Base-by-base conservation (phyloP, 202 grass and related monocot species). In the Schoenoplectus tabernaemontani region DNA sequence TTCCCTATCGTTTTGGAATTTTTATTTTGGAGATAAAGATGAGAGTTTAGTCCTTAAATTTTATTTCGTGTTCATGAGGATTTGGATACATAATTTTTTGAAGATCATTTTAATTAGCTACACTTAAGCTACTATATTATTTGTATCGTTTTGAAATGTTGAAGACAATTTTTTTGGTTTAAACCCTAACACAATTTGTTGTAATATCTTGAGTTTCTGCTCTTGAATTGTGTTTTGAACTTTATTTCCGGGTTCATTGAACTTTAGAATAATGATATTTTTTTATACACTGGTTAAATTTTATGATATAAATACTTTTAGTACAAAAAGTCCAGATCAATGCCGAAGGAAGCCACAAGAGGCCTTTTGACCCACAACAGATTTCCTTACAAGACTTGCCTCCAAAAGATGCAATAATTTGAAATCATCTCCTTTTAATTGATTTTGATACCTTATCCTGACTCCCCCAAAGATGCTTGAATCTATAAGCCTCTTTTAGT, bases 401-500 rank as follows among this genome's bases (percentile, higher is more conserved):
- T 51, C 15, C 48, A 51, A 51, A 17, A 17, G 48, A 80, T 46
- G 78, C 28, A 65, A 44, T 26, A 84, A 65, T 9, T 65, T 8
- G 6, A 24, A 15, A 32, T 63, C 44, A 80, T 11, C 47, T 36
- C 7, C 59, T 80, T 57, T 64, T 65, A 42, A 64, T 80, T 12
- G 62, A 80, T 63, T 38, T 33, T 80, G 78, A 80, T 80, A 80
- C 78, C 78, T 80, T 80, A 80, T 80, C 78, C 78, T 51, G 39
- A 64, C 58, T 64, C 58, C 36, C 42, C 59, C 78, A 51, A 50
- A 80, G 57, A 48, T 64, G 56, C 57, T 80, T 64, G 78, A 80
- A 48, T 62, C 78, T 64, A 50, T 80, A 80, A 39, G 42, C 58
- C 30, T 42, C 10, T 80, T 80, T 80, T 80, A 80, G 78, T 64